These are phyloP conservation scores for Candida oleophila DNA, from an alignment of 805 yeast genomes.

Conservation along the genomic window DNA sequence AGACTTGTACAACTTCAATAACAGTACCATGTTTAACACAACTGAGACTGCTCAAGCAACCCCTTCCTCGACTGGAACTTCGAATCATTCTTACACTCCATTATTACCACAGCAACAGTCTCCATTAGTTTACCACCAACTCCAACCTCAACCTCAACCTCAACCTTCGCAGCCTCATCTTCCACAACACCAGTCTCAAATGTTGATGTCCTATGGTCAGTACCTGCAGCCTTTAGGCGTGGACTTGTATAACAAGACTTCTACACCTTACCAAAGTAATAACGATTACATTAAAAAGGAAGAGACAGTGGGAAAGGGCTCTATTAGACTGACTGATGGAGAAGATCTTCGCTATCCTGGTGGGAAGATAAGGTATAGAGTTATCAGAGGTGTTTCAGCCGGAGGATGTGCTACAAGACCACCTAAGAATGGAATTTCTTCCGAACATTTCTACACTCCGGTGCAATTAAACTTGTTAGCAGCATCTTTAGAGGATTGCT, in stretches of 20 bases:
- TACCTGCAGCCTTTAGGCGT: not conserved
- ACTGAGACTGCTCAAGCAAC: constrained; percentile 1
- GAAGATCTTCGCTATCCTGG: not conserved
- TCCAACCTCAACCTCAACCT: not conserved
- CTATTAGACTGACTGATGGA: not conserved
- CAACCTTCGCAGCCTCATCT: not conserved
- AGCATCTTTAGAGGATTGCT: constrained; percentile 47
- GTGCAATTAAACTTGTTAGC: constrained; percentile 47
- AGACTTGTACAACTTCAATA: constrained; percentile 4
- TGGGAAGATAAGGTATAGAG: constrained; percentile 28
- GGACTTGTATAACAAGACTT: not conserved
- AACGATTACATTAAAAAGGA: not conserved
- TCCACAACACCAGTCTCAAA: not conserved
- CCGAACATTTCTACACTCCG: constrained; percentile 28
- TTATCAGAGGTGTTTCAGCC: constrained; percentile 56
- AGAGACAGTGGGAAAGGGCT: not conserved
- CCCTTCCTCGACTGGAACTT: not conserved
- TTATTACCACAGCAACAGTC: not conserved
- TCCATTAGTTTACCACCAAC: not conserved
- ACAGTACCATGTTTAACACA: constrained; percentile 5
- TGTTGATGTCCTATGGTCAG: not conserved
- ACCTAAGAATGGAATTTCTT: constrained; percentile 39
- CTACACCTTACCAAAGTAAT: not conserved
- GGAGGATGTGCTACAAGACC: constrained; percentile 60
- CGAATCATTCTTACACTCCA: not conserved